Evolutionary conservation across 2,329 filamentous ascomycete species (phyloP), one percentile per base, ranked within the genome.

Genomic region (Fusarium tanahbumbuense): DNA sequence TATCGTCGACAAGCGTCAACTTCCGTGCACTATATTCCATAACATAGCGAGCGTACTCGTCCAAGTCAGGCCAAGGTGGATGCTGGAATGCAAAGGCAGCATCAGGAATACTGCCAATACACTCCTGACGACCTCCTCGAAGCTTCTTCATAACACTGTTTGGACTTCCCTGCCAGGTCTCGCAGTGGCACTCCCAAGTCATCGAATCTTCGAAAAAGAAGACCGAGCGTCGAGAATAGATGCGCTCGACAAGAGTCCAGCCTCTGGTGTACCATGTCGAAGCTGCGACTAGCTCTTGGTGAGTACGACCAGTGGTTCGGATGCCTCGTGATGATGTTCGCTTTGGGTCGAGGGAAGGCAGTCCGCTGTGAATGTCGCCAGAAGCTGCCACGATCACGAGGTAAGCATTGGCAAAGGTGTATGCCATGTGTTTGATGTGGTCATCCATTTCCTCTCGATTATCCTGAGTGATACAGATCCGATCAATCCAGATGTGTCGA

Each of bases 151-250:
- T 75, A 18, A 79, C 62, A 41, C 73, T 76, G 20, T 73, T 73
- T 6, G 78, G 65, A 57, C 62, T 77, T 16, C 79, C 78, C 56
- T 83, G 79, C 80, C 82, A 83, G 6, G 78, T 71, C 34, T 83
- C 79, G 73, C 82, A 84, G 68, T 84, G 82, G 53, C 82, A 84
- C 62, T 83, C 80, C 82, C 82, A 84, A 3, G 81, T 82, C 15
- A 83, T 76, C 11, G 76, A 62, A 23, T 84, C 80, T 30, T 82
- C 79, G 54, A 83, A 83, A 67, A 84, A 79, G 72, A 81, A 84
- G 54, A 84, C 76, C 13, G 78, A 77, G 12, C 82, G 80, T 28
- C 82, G 76, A 25, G 82, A 80, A 67, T 84, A 84, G 16, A 83
- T 71, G 4, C 76, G 75, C 61, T 84, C 82, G 61, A 83, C 81